These are phyloP conservation scores for Endocalyx cinctus DNA, from an alignment of 2,329 filamentous ascomycete genomes.

Conservation along the genomic window DNA sequence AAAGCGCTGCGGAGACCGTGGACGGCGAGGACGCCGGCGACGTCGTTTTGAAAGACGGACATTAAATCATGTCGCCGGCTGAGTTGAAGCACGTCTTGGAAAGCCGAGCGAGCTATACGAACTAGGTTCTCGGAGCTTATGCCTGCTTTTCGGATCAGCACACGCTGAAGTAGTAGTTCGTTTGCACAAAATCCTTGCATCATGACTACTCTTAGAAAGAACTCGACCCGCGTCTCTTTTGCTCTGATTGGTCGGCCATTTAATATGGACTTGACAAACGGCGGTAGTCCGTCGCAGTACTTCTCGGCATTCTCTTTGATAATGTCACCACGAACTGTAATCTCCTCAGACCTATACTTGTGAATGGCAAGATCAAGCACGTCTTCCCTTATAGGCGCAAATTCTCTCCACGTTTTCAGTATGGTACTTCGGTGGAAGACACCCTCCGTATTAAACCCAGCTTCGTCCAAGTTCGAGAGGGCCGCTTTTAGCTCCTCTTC, in stretches of 20 bases:
- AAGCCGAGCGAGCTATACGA: slow-evolving; percentile 22
- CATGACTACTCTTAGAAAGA: slow-evolving; percentile 18
- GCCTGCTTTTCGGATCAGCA: slow-evolving; percentile 29
- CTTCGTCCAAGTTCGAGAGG: slow-evolving; percentile 21
- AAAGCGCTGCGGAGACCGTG: slow-evolving; percentile 30
- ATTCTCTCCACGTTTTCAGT: slow-evolving; percentile 20
- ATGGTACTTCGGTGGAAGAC: slow-evolving; percentile 20
- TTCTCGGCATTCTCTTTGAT: slow-evolving; percentile 18
- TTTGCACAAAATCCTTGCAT: slow-evolving; percentile 20
- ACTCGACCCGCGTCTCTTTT: slow-evolving; percentile 17
- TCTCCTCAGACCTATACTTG: slow-evolving; percentile 26
- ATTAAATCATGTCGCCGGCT: slow-evolving; percentile 27
- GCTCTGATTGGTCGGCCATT: slow-evolving; percentile 15
- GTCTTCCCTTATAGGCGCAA: slow-evolving; percentile 26
- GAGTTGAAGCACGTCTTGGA: slow-evolving; percentile 27
- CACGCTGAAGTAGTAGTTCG: slow-evolving; percentile 28
- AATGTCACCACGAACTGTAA: slow-evolving; percentile 17
- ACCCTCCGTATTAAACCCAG: slow-evolving; percentile 22
- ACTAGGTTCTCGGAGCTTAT: slow-evolving; percentile 28
- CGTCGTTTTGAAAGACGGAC: slow-evolving; percentile 22
- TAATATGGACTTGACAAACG: slow-evolving; percentile 17
- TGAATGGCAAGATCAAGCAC: slow-evolving; percentile 29
- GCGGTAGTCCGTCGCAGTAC: slow-evolving; percentile 22
- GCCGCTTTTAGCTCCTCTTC: slow-evolving; percentile 21
- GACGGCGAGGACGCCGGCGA: slow-evolving; percentile 24